Base-by-base conservation (phyloP, 2,329 filamentous ascomycete species). In the Ophiostoma perfectum region DNA sequence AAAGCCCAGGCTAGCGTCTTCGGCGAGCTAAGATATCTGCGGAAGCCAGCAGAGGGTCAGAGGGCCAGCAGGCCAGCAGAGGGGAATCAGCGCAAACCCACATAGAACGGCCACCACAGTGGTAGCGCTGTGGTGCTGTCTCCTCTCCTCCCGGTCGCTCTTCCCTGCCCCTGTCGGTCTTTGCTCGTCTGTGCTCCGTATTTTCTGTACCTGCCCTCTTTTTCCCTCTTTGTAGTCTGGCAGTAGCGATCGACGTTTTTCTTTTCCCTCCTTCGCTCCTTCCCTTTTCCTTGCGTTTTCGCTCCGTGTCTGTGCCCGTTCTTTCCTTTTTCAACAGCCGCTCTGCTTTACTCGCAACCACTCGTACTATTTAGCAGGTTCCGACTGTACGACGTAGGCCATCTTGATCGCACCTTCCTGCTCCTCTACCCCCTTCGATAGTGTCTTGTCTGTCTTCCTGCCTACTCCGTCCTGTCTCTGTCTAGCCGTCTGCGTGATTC, bases 121-220 rank as follows among this genome's bases (percentile, higher is more conserved):
- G 38, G 55, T 38, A 27, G 55, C 27, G 11, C 55, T 27, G 27
- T 27, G 27, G 27, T 27, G 27, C 27, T 27, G 27, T 27, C 27
- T 60, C 52, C 14, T 55, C 49, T 62, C 58, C 60, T 63, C 38
- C 38, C 60, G 16, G 38, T 41, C 16, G 55, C 18, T 62, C 36
- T 27, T 42, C 11, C 39, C 38, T 63, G 36, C 60, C 60, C 60
- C 60, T 63, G 60, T 63, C 60, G 60, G 55, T 60, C 55, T 38
- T 16, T 60, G 27, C 60, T 63, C 39, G n/a, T 63, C 60, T 63
- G 60, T 64, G 16, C 16, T 63, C 60, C 39, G n/a, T 64, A n/a
- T 42, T 64, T 64, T 64, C 58, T 62, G 63, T 68, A 58, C 38
- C 62, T 65, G 67, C 41, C n/a, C n/a, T 68, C 47, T 47, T 64